These are phyloP conservation scores for Collybiopsis luxurians DNA, from an alignment of 768 basidiomycete species.

Conservation along the genomic window DNA sequence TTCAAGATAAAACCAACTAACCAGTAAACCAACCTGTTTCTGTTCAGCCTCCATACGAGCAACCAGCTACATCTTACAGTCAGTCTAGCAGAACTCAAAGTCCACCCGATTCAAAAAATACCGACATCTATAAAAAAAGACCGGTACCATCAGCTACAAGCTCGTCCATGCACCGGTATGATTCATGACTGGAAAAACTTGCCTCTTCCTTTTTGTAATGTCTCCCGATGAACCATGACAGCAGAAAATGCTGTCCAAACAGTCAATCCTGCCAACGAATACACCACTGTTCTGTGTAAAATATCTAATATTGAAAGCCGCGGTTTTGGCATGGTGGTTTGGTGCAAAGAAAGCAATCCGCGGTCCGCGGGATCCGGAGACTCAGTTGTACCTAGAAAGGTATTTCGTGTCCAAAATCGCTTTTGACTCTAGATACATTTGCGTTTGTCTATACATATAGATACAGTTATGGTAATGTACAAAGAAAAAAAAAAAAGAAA, in stretches of 20 bases:
- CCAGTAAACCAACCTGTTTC: slow-evolving; percentile 6
- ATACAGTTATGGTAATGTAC: no score
- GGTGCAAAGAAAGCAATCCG: slow-evolving; percentile 13
- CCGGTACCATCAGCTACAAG: background rate
- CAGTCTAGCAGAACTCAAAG: background rate
- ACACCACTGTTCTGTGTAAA: slow-evolving; percentile 54
- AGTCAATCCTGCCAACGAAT: slow-evolving; percentile 48
- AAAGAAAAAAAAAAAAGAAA: no score
- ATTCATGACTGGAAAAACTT: slow-evolving; percentile 22
- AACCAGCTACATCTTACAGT: background rate
- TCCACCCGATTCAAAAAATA: background rate
- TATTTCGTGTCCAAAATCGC: no score
- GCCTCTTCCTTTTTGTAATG: slow-evolving; percentile 56
- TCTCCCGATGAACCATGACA: slow-evolving; percentile 50
- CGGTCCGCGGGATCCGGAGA: background rate
- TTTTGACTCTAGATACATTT: no score
- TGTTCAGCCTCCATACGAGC: slow-evolving; percentile 7
- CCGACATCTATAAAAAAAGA: background rate
- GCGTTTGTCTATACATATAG: no score
- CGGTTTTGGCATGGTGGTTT: slow-evolving; percentile 12
- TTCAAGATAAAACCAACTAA: no score
- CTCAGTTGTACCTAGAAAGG: no score
- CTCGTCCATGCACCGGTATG: no score
- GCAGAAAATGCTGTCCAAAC: slow-evolving; percentile 54
- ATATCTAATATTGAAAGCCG: slow-evolving; percentile 38